Evolutionary conservation across 306 rosid genomes (phyloP), one percentile per base, ranked within the genome.

Genomic region (Ormosia emarginata): DNA sequence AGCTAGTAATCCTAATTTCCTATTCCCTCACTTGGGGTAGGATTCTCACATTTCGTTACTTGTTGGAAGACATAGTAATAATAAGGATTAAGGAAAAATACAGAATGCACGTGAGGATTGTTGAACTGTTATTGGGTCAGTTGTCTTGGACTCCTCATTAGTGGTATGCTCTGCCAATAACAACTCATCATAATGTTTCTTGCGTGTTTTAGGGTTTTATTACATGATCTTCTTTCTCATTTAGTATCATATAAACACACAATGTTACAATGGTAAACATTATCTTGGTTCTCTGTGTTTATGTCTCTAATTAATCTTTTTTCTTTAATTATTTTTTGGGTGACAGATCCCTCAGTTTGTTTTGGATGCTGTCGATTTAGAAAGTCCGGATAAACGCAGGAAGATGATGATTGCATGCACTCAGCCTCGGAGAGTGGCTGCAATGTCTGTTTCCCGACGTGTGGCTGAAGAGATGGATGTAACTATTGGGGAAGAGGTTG

Each of bases 391-490:
- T 81, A 94, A 90, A 78, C 90, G 93, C 8, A 91, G 81, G 87
- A 94, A 94, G 86, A 87, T 91, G 94, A 90, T 93, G 98, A 53
- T 92, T 82, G 98, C 94, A 3, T 94, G 98, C 82, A 94, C 98
- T 77, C 97, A 92, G 72, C 98, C 98, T 52, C 96, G 97, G 49
- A 87, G 98, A 64, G 97, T 94, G 88, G 98, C 98, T 82, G 98
- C 97, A 7, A 94, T 94, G 97, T 94, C 98, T 66, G 98, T 94
- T 69, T 94, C 98, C n/a, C 84, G 94, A 33, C 98, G 98, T 87
- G 98, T 94, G 70, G 98, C 98, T 4, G 97, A 94, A 79, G 98
- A 94, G 94, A 94, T 94, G 98, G 98, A 94, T 57, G 98, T 94
- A 58, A 87, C 86, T 63, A 94, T 92, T 9, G 98, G 98, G 34